Conservation (phyloP, 345 rosid species). For the Diplotaxis tenuifolia region DNA sequence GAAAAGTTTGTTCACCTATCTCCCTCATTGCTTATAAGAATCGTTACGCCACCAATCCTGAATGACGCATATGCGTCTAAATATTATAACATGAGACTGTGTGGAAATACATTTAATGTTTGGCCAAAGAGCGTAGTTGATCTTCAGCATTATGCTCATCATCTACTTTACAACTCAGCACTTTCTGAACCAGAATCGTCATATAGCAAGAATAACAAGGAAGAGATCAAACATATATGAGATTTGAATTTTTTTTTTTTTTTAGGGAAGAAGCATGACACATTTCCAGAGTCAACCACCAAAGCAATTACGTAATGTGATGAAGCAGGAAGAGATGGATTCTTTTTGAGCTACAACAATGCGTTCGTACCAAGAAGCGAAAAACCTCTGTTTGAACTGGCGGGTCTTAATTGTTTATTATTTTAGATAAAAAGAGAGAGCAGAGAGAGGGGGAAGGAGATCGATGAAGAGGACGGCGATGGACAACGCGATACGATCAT, state of each 20-base stretch:
- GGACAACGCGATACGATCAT: slow-evolving; percentile 39
- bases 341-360: slow-evolving; percentile 31
- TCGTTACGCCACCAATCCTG: slow-evolving; percentile 87
- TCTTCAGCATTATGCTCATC: slow-evolving; percentile 57
- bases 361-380: slow-evolving; percentile 44
- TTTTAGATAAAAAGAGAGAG: neutral
- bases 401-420: neutral
- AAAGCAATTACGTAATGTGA: neutral
- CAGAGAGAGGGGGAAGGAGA: neutral
- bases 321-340: neutral
- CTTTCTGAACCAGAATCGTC: slow-evolving; percentile 59
- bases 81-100: neutral
- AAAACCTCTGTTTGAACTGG: neutral
- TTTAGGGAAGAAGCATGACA: no score
- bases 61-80: slow-evolving; percentile 6
- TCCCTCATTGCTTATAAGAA: slow-evolving; percentile 77
- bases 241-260: no score
- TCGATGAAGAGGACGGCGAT: slow-evolving; percentile 40
- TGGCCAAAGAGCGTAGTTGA: slow-evolving; percentile 65
- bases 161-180: slow-evolving; percentile 60
- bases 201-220: neutral
- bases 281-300: no score
- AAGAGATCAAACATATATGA: neutral
- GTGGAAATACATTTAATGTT: slow-evolving; percentile 58
- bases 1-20: slow-evolving; percentile 49